A percentile compares a stretch with the other conserved stretches of the same genome.
Conservation (phyloP, 768 basidiomycete species). For the Trametes villosa region DNA sequence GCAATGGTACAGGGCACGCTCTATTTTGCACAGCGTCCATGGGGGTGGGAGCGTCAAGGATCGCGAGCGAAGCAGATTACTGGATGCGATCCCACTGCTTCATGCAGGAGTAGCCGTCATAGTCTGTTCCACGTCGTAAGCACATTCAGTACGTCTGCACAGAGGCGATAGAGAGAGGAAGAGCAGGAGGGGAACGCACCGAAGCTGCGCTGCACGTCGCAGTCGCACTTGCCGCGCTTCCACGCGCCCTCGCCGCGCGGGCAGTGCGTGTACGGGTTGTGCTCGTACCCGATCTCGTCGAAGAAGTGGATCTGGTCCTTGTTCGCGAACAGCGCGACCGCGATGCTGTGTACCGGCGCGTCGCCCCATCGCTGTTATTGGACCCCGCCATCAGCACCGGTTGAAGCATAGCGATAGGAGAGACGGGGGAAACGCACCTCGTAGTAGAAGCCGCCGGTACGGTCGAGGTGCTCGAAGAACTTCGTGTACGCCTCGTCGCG, state of each 20-base stretch:
- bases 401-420: background rate
- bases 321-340: slow-evolving; percentile 48
- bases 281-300: slow-evolving; percentile 69
- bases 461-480: slow-evolving; percentile 84
- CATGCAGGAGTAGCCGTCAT: slow-evolving; percentile 62
- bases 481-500: slow-evolving; percentile 78
- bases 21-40: background rate
- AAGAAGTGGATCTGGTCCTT: slow-evolving; percentile 75
- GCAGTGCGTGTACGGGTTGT: slow-evolving; percentile 60
- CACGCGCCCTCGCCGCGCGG: slow-evolving; percentile 41
- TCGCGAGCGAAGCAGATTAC: background rate
- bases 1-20: too few relatives aligned
- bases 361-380: slow-evolving; percentile 49
- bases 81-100: slow-evolving; percentile 50
- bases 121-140: slow-evolving; percentile 45
- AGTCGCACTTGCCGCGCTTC: slow-evolving; percentile 49
- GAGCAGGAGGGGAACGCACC: slow-evolving; percentile 42
- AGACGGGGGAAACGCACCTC: slow-evolving; percentile 54
- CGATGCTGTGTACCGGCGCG: slow-evolving; percentile 55
- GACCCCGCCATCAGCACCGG: background rate
- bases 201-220: slow-evolving; percentile 57
- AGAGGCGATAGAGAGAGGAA: background rate
- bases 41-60: background rate
- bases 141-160: background rate
- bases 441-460: slow-evolving; percentile 88